These are phyloP conservation scores for Pleurotus djamor DNA, from an alignment of 768 basidiomycete species.

Conservation along the genomic window DNA sequence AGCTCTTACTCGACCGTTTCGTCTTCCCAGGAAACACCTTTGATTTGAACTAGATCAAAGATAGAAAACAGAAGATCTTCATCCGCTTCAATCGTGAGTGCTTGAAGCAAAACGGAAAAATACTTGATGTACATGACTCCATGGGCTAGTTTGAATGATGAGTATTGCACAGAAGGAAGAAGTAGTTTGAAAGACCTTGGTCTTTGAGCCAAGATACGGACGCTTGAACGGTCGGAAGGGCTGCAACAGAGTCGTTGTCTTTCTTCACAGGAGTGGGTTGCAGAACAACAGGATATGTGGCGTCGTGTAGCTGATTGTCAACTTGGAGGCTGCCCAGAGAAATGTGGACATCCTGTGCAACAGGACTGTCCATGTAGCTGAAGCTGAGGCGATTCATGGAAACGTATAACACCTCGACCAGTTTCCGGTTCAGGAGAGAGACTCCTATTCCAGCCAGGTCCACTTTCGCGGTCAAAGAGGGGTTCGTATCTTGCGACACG, in stretches of 20 bases:
- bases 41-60: slow-evolving; percentile 89
- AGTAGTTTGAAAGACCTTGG: slow-evolving; percentile 53
- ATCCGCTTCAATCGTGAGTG: slow-evolving; percentile 93
- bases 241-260: slow-evolving; percentile 71
- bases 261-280: slow-evolving; percentile 90
- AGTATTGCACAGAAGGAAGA: neutral
- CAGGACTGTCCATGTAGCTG: slow-evolving; percentile 77
- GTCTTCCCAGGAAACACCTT: slow-evolving; percentile 89
- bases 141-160: slow-evolving; percentile 59
- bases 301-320: slow-evolving; percentile 98
- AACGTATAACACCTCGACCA: slow-evolving; percentile 89
- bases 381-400: slow-evolving; percentile 77
- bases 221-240: slow-evolving; percentile 85
- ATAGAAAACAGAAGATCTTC: slow-evolving; percentile 94
- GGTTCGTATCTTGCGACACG: slow-evolving; percentile 67
- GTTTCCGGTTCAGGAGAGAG: slow-evolving; percentile 83
- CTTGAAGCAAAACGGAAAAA: slow-evolving; percentile 90
- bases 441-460: slow-evolving; percentile 90
- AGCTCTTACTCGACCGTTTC: slow-evolving; percentile 66
- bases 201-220: slow-evolving; percentile 92
- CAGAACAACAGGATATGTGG: slow-evolving; percentile 89
- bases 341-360: slow-evolving; percentile 78
- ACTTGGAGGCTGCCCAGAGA: slow-evolving; percentile 88
- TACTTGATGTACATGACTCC: slow-evolving; percentile 99
- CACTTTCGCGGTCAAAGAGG: slow-evolving; percentile 64